Percentiles rank a stretch among this genome's conserved stretches.
Conservation (phyloP, 129 eudicot species). For the Lactuca sativa region DNA sequence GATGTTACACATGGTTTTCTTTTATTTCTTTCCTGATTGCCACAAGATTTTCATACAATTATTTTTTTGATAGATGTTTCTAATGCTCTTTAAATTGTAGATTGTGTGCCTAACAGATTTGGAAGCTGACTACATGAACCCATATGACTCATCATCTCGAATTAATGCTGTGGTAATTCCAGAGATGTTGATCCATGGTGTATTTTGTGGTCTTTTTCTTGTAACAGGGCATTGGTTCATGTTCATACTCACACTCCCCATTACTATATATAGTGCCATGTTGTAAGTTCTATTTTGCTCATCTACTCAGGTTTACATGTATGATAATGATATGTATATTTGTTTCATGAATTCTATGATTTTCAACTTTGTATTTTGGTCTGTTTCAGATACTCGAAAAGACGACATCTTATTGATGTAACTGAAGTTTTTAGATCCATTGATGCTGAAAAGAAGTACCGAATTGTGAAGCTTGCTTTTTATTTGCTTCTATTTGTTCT, state of each 20-base stretch:
- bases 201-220: constrained; percentile 55
- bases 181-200: constrained; percentile 70
- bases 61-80: background rate
- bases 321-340: constrained; percentile 1
- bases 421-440: constrained; percentile 72
- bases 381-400: constrained; percentile 55
- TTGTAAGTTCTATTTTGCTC: constrained; percentile 45
- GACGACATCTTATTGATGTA: constrained; percentile 79
- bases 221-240: constrained; percentile 75
- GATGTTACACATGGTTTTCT: no score
- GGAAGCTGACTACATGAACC: constrained; percentile 83
- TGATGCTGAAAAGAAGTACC: constrained; percentile 64
- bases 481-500: constrained; percentile 61
- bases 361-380: constrained; percentile 5
- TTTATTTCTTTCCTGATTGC: no score
- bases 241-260: constrained; percentile 64
- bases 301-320: constrained; percentile 9
- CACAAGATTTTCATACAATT: no score
- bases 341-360: background rate
- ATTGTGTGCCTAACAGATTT: constrained; percentile 72
- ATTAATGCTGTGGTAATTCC: constrained; percentile 65
- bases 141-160: constrained; percentile 71
- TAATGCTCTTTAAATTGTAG: constrained; percentile 30
- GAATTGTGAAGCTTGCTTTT: constrained; percentile 59
- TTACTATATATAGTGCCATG: constrained; percentile 46